phyloP scores from a whole-genome alignment of 768 basidiomycete species.

The Mycena crocata region DNA sequence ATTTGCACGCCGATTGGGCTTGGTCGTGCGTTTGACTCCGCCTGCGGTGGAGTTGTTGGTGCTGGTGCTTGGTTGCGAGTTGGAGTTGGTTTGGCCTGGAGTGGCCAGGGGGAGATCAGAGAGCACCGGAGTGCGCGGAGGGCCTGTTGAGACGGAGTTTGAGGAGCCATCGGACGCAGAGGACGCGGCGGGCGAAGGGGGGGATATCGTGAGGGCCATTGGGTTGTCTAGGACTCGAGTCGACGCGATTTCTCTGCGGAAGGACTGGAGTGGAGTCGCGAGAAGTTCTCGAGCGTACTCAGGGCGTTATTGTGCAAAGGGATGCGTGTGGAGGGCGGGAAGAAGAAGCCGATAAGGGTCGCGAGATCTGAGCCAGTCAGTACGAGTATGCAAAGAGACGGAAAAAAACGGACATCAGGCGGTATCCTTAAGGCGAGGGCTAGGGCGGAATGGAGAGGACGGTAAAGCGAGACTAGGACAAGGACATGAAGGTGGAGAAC shows the following conservation, averaged over 20 bases:
- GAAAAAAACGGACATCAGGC: constrained; percentile 55
- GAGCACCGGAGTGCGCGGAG: constrained; percentile 28
- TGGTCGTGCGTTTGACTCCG: constrained; percentile 71
- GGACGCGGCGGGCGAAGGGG: constrained; percentile 33
- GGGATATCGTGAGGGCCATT: constrained; percentile 30
- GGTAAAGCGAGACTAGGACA: constrained; percentile 19
- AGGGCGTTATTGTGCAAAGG: constrained; percentile 33
- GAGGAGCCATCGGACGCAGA: constrained; percentile 32
- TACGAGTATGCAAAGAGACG: constrained; percentile 32
- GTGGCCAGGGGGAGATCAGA: constrained; percentile 29
- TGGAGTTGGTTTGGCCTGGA: constrained; percentile 2
- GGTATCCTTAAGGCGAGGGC: constrained; percentile 62
- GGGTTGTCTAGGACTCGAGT: constrained; percentile 20
- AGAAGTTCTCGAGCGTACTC: constrained; percentile 78
- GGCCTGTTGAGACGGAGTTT: constrained; percentile 32
- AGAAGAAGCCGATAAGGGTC: constrained; percentile 91
- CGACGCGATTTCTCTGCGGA: constrained; percentile 61
- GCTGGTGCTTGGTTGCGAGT: constrained; percentile 35
- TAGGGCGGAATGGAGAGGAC: constrained; percentile 47
- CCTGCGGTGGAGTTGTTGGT: constrained; percentile 32
- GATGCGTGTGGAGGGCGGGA: constrained; percentile 54
- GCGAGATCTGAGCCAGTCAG: constrained; percentile 73
- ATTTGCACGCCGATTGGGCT: constrained; percentile 90
- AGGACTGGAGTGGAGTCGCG: constrained; percentile 56
- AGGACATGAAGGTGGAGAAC: constrained; percentile 16